Evolutionary conservation across 75 land plant species (phyloP).

Genomic region (Gnetum montanum): DNA sequence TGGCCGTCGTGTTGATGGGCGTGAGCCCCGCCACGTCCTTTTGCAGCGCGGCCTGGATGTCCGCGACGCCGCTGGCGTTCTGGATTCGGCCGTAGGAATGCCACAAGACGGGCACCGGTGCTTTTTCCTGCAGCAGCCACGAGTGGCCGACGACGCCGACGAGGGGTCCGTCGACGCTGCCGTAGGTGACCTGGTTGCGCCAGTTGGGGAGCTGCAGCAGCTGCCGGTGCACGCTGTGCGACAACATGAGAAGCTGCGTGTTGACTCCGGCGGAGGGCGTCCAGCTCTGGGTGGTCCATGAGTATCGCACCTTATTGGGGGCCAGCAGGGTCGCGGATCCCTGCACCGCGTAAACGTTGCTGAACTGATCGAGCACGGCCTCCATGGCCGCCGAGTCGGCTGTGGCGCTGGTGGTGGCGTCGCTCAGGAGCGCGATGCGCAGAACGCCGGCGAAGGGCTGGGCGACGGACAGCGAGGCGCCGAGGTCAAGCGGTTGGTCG

Average conservation of each 20-base stretch:
- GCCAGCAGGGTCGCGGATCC: constrained; percentile 8
- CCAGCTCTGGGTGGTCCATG: constrained; percentile 13
- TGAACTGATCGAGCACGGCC: constrained; percentile 11
- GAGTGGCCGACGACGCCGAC: constrained; percentile 19
- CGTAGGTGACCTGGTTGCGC: constrained; percentile 1
- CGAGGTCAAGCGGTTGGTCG: constrained; percentile 1
- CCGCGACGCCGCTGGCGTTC: constrained; percentile 16
- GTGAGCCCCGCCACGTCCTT: constrained; percentile 40
- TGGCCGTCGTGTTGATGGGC: constrained; percentile 39
- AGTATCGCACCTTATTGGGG: constrained; percentile 11
- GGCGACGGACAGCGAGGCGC: neutral
- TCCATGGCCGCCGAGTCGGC: neutral
- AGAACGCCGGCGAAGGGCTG: constrained; percentile 9
- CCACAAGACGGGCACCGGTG: constrained; percentile 25
- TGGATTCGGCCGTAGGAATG: constrained; percentile 49
- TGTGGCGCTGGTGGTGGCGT: neutral
- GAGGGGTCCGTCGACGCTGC: constrained; percentile 22
- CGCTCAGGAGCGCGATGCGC: constrained; percentile 8
- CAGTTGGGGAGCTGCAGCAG: neutral
- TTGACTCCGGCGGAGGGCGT: too few relatives aligned
- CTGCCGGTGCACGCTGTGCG: constrained; percentile 16
- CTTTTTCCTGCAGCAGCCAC: constrained; percentile 11
- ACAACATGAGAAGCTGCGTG: constrained; percentile 25
- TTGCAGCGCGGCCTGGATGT: constrained; percentile 23
- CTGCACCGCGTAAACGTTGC: constrained; percentile 14